Evolutionary conservation across 495 filamentous ascomycete genomes (phyloP).

Genomic region (Aspergillus baeticus): DNA sequence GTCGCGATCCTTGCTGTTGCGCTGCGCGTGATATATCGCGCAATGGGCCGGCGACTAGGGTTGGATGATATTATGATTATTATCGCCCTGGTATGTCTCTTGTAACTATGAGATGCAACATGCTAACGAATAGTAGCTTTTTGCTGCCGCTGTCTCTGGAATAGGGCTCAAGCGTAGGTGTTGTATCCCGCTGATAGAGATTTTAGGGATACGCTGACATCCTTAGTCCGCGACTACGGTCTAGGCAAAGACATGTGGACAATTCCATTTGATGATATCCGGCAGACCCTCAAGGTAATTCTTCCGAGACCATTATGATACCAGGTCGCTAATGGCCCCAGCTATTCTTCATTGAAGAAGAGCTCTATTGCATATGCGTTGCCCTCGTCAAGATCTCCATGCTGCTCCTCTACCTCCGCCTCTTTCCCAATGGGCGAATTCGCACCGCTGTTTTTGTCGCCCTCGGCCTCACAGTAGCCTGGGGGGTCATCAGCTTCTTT

Average conservation of each 20-base stretch:
- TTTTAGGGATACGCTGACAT: not conserved
- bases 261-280: slow-evolving; percentile 14
- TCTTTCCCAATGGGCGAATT: slow-evolving; percentile 29
- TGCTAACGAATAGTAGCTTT: not conserved
- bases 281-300: slow-evolving; percentile 15
- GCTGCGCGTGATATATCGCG: slow-evolving; percentile 4
- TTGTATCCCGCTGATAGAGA: not conserved
- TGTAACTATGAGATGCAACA: no score
- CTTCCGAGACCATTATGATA: not conserved
- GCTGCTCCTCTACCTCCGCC: slow-evolving; percentile 31
- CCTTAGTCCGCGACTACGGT: slow-evolving; percentile 15
- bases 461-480: slow-evolving; percentile 25
- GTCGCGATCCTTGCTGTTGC: slow-evolving; percentile 1
- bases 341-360: slow-evolving; percentile 20
- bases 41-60: slow-evolving; percentile 9
- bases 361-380: slow-evolving; percentile 19
- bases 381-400: slow-evolving; percentile 18
- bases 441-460: slow-evolving; percentile 23
- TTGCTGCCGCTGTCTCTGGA: not conserved
- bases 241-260: slow-evolving; percentile 24
- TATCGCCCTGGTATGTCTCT: not conserved
- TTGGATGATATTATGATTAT: slow-evolving; percentile 12
- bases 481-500: slow-evolving; percentile 32
- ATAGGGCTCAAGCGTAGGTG: slow-evolving; percentile 1
- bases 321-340: not conserved